Percentiles rank a stretch among this genome's conserved stretches.
Evolutionary conservation across 2,329 filamentous ascomycete genomes (phyloP).

Genomic region (Penicillium decumbens): DNA sequence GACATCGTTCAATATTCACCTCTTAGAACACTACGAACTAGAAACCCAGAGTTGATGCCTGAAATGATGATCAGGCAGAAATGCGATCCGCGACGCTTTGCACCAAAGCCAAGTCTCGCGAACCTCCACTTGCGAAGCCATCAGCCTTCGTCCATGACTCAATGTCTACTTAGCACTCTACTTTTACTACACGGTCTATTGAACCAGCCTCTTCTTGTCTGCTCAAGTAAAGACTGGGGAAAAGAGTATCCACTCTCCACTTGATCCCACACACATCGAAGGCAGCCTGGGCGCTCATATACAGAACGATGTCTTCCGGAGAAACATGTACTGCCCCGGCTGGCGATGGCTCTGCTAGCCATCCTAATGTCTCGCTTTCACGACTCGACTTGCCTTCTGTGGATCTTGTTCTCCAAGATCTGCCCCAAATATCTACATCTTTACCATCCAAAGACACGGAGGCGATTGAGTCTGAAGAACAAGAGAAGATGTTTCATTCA

Average conservation of each 20-base stretch:
- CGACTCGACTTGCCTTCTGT: slow-evolving; percentile 25
- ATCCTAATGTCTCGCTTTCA: not conserved
- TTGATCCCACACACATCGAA: not conserved
- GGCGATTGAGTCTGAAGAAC: slow-evolving; percentile 25
- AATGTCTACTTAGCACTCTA: not conserved
- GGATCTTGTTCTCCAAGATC: slow-evolving; percentile 23
- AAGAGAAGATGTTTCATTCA: slow-evolving; percentile 33
- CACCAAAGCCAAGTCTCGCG: not conserved
- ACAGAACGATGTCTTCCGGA: slow-evolving; percentile 14
- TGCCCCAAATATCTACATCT: slow-evolving; percentile 19
- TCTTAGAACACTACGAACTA: not conserved
- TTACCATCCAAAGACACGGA: slow-evolving; percentile 17
- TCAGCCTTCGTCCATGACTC: not conserved
- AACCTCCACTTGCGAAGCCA: not conserved
- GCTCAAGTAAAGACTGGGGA: not conserved
- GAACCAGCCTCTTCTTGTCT: not conserved
- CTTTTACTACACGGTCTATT: not conserved
- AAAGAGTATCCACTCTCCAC: slow-evolving; percentile 2
- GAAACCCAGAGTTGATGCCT: slow-evolving; percentile 12
- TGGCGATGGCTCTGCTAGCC: slow-evolving; percentile 3
- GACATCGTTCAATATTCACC: not conserved
- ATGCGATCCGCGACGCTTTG: slow-evolving; percentile 3
- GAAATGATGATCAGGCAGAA: slow-evolving; percentile 20
- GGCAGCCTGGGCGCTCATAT: slow-evolving; percentile 3
- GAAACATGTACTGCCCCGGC: slow-evolving; percentile 13